Evolutionary conservation across 176 grass and related monocot species (phyloP).

Genomic region (Aegilops sharonensis): DNA sequence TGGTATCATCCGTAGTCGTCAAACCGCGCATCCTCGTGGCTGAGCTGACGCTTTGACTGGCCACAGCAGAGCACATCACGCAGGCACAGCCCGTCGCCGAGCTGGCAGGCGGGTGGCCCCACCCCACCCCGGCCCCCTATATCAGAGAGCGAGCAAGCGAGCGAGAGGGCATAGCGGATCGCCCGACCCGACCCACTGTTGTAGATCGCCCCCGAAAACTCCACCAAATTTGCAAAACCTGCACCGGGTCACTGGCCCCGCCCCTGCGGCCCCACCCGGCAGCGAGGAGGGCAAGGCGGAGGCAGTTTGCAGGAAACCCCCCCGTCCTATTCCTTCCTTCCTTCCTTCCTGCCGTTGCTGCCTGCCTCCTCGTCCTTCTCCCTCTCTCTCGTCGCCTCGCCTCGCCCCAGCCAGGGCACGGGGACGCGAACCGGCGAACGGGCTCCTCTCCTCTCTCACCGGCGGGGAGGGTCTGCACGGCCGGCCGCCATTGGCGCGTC

Average conservation of each 20-base stretch:
- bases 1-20: too few relatives aligned
- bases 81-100: not conserved
- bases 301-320: constrained; percentile 2
- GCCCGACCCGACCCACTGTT: not conserved
- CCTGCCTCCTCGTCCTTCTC: not conserved
- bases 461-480: not conserved
- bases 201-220: not conserved
- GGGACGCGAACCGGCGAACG: not conserved
- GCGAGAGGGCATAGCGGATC: constrained; percentile 39
- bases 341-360: constrained; percentile 15
- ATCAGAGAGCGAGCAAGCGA: constrained; percentile 7
- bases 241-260: too few relatives aligned
- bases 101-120: constrained; percentile 31
- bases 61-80: not conserved
- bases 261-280: not conserved
- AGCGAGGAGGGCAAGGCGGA: not conserved
- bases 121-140: not conserved
- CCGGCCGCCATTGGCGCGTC: constrained; percentile 18
- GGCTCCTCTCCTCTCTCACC: not conserved
- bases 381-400: constrained; percentile 20
- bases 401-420: not conserved
- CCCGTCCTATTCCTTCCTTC: not conserved
- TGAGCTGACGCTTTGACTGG: not conserved
- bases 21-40: too few relatives aligned
- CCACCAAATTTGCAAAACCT: not conserved